Base-by-base conservation (phyloP, 352 stramenopile species). In the Phytopythium oedochilum region DNA sequence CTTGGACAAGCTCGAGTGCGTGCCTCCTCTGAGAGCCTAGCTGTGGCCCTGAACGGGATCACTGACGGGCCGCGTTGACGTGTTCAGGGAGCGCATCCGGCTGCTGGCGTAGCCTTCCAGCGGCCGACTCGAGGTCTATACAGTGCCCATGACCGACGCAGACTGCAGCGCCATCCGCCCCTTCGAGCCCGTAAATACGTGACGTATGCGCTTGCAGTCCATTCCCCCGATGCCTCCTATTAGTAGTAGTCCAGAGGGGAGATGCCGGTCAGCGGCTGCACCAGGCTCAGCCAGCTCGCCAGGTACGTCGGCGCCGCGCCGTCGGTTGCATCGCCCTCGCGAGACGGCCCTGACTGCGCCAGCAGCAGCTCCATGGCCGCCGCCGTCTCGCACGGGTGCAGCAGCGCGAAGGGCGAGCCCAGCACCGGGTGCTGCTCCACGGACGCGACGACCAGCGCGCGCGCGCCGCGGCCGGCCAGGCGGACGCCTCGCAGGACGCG, bases 301-400 rank as follows among this genome's bases (percentile, higher is more conserved):
- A 93, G 71, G 48, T 88, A 89, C 7, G 35, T 47, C 9, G 75
- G 59, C 2, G n/a, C 17, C 1, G 2, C 18, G 25, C 10, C 26
- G 1, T 3, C 36, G 47, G 10, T 5, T 42, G 8, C 22, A 57
- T 34, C 5, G 28, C 32, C 22, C 18, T 32, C 29, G 29, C 29
- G 5, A 10, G 5, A 9, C 29, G 29, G 29, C 29, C 34, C 34
- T 15, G 43, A 35, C 36, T 76, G 55, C 28, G 35, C 55, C 28
- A 88, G 50, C 15, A 94, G 63, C 38, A 94, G 49, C 47, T 68
- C 68, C 78, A 94, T 89, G 11, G 76, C 75, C 18, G 61, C 60
- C 38, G 78, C 60, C 22, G 82, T 94, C 61, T 94, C 84, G 40
- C 84, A 94, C 22, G 84, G 84, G 59, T 94, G 84, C 12, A 94